Evolutionary conservation across 1,284 basidiomycete species (phyloP).

Genomic region (Austroboletus niveus): DNA sequence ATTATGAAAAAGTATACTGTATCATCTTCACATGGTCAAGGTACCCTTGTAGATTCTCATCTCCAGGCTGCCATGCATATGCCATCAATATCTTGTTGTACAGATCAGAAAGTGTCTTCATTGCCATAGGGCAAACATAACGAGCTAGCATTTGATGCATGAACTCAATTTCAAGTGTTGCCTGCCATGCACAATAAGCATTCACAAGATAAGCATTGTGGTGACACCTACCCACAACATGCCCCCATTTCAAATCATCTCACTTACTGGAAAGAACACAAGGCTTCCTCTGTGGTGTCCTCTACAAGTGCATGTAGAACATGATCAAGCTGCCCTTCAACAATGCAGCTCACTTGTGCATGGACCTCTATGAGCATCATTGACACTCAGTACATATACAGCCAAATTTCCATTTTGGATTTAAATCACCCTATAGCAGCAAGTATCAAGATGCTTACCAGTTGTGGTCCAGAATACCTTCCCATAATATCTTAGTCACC

Average conservation of each 20-base stretch:
- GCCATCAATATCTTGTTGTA: constrained; percentile 94
- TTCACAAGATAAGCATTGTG: background rate
- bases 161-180: constrained; percentile 98
- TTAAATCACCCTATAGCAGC: background rate
- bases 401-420: constrained; percentile 72
- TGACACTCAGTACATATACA: constrained; percentile 90
- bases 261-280: constrained; percentile 84
- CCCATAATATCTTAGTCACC: constrained; percentile 69
- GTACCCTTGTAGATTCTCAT: constrained; percentile 83
- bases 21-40: constrained; percentile 91
- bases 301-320: constrained; percentile 84
- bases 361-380: constrained; percentile 91
- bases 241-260: constrained; percentile 92
- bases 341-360: constrained; percentile 82
- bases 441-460: constrained; percentile 47
- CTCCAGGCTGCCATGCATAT: constrained; percentile 76
- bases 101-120: constrained; percentile 81
- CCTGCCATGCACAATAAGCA: constrained; percentile 46
- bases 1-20: constrained; percentile 3
- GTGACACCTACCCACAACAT: constrained; percentile 82
- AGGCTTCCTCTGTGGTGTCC: constrained; percentile 77
- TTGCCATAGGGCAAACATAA: constrained; percentile 81
- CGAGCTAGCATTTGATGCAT: constrained; percentile 92
- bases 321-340: constrained; percentile 78
- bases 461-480: constrained; percentile 81